Base-by-base conservation (phyloP, 345 rosid genomes). In the Hirschfeldia incana region DNA sequence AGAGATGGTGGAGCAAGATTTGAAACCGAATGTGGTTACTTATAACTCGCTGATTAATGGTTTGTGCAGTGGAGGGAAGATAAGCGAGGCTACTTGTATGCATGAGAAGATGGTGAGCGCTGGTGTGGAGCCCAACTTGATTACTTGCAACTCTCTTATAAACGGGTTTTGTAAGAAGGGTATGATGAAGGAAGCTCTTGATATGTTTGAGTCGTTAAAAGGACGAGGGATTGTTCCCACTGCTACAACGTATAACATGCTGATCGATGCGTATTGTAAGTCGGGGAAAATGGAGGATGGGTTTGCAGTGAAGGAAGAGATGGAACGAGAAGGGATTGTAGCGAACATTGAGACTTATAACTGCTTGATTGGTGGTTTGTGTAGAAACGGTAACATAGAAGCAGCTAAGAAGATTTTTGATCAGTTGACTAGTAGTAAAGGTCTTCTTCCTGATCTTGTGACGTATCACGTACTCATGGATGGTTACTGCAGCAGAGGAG, bases 261-360 rank as follows among this genome's bases (percentile, higher is more conserved):
- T 90, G 84, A 90, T 94, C 11, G 85, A 92, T 89, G 91, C 88
- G 67, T 88, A 80, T 77, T 89, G 92, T 79, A 89, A 88, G 85
- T 81, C 58, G 28, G 89, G 89, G 12, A 88, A 79, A 73, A 67
- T 87, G 69, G 79, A 83, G 34, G 88, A 87, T 55, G 97, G 93
- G 0, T 88, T 88, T 83, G 76, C 83, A 3, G 15, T 90, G 55
- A 85, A 42, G 39, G 68, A 67, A 70, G 63, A 68, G 58, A 94
- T 94, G 94, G 67, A 66, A 16, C 74, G 55, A 3, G 90, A 72
- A 77, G 88, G 91, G 74, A 29, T 88, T 73, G 71, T 62, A 15
- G 91, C 94, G 21, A 42, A 81, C 70, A 55, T 85, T 62, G 83
- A 86, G 13, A 92, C 97, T 1, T 90, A 84, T 81, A 94, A 94